Base-by-base conservation (phyloP, 1,139 yeast species). In the Geotrichum phurueaensis region DNA sequence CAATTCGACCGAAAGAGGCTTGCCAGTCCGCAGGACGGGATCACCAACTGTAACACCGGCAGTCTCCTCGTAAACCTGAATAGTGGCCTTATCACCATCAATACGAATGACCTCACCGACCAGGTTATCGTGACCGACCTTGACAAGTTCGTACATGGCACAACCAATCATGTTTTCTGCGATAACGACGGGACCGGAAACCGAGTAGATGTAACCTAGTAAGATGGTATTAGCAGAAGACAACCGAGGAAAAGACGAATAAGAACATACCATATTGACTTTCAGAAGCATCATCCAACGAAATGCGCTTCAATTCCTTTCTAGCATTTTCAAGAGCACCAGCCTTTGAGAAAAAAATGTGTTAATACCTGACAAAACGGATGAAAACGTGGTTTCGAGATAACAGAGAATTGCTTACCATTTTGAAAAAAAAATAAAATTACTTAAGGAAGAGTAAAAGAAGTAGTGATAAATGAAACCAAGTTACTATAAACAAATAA, bases 21-120 rank as follows among this genome's bases (percentile, higher is more conserved):
- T 90, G 66, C 99, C 99, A 12, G 99, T 94, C 79, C 99, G 86
- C 71, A 89, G 79, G 60, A 94, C 99, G 1, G 99, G 99, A 74
- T 94, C 99, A 70, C 99, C 99, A 51, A 94, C 98, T 51, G 97
- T 92, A 63, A 94, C 96, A 79, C 99, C 99, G 1, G 98, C 96
- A 59, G 99, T 94, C 78, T 94, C 99, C 80, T 94, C 99, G 76
- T 94, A 94, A 63, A 94, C 99, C 81, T 94, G 99, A 70, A 94
- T 90, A 58, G 99, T 94, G 64, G 97, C 97, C 78, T 91, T 92
- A 76, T 94, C 99, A 65, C 86, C 96, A 72, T 86, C 94, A 67
- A 94, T 92, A 81, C 99, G 87, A 76, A 94, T 94, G 69, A 94
- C 97, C 78, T 94, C 99, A 74, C 99, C 99, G 57, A 94, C 98